Conservation (phyloP, 176 grass and related monocot species). For the Paspalum notatum region DNA sequence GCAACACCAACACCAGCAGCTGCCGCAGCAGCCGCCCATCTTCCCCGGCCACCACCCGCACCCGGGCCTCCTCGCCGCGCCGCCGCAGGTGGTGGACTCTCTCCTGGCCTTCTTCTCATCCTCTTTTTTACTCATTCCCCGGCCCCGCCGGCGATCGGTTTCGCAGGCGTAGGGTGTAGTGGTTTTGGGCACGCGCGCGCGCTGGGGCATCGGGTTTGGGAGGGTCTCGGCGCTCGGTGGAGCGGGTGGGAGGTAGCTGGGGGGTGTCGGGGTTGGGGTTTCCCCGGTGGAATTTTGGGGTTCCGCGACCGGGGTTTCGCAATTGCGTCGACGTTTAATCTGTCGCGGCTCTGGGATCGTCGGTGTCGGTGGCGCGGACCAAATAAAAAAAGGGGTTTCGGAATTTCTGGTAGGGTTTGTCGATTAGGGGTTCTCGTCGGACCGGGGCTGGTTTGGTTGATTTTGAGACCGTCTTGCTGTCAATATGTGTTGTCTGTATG, state of each 20-base stretch:
- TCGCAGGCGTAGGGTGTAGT: not conserved
- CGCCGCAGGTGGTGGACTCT: slow-evolving; percentile 53
- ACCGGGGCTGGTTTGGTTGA: not conserved
- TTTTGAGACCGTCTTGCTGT: not conserved
- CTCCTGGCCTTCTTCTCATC: not conserved
- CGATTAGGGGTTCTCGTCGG: not conserved
- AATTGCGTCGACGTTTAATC: not conserved
- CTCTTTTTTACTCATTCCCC: not conserved
- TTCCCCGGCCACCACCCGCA: slow-evolving; percentile 78
- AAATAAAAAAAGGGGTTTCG: no score
- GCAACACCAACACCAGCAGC: slow-evolving; percentile 54
- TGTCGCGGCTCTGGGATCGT: not conserved
- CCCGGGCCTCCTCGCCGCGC: slow-evolving; percentile 81
- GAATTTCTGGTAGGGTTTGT: not conserved
- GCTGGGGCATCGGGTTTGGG: not conserved
- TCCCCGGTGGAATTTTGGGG: not conserved
- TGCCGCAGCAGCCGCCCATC: slow-evolving; percentile 62
- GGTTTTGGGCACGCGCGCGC: not conserved
- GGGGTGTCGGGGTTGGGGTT: not conserved
- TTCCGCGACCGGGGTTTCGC: not conserved
- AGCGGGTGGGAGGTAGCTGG: not conserved
- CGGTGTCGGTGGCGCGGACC: not conserved
- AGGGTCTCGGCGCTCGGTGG: not conserved
- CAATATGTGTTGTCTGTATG: not conserved
- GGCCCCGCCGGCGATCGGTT: slow-evolving; percentile 14